Evolutionary conservation across 2,329 filamentous ascomycete genomes (phyloP).

Genomic region (Alternaria sp.): DNA sequence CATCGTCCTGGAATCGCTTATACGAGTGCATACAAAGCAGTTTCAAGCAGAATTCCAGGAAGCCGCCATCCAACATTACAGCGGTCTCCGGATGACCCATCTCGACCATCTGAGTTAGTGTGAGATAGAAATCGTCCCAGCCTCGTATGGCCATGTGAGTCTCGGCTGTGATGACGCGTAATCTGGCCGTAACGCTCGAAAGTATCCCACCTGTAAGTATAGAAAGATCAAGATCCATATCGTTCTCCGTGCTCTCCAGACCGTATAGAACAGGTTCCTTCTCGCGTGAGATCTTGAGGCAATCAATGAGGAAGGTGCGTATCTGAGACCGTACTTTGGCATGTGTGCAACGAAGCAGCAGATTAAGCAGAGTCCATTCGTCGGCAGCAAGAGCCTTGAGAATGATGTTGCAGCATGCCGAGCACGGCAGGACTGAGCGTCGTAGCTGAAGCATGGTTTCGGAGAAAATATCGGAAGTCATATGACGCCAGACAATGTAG

Average conservation of each 20-base stretch:
- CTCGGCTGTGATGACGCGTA: constrained; percentile 36
- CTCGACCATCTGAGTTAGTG: constrained; percentile 40
- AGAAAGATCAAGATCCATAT: constrained; percentile 35
- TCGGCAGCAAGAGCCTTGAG: constrained; percentile 68
- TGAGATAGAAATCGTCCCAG: constrained; percentile 51
- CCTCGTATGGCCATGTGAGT: constrained; percentile 35
- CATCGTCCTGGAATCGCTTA: constrained; percentile 19
- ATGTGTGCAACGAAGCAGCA: constrained; percentile 58
- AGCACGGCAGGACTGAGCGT: constrained; percentile 61
- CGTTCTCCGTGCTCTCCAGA: constrained; percentile 37
- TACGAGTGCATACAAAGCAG: constrained; percentile 43
- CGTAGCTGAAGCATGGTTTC: constrained; percentile 63
- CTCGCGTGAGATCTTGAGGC: constrained; percentile 45
- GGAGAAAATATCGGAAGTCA: constrained; percentile 71
- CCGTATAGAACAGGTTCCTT: constrained; percentile 43
- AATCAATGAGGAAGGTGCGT: constrained; percentile 43
- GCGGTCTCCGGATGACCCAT: constrained; percentile 44
- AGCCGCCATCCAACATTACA: constrained; percentile 35
- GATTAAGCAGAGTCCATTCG: constrained; percentile 66
- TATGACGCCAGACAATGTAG: constrained; percentile 75
- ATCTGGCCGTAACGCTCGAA: constrained; percentile 25
- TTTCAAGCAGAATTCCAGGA: constrained; percentile 42
- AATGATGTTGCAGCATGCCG: constrained; percentile 65
- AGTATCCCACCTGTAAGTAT: constrained; percentile 30
- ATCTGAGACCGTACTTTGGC: constrained; percentile 41